Percentiles rank a stretch among this genome's conserved stretches.
phyloP scores from a whole-genome alignment of 306 rosid species.

The Mucuna pruriens region DNA sequence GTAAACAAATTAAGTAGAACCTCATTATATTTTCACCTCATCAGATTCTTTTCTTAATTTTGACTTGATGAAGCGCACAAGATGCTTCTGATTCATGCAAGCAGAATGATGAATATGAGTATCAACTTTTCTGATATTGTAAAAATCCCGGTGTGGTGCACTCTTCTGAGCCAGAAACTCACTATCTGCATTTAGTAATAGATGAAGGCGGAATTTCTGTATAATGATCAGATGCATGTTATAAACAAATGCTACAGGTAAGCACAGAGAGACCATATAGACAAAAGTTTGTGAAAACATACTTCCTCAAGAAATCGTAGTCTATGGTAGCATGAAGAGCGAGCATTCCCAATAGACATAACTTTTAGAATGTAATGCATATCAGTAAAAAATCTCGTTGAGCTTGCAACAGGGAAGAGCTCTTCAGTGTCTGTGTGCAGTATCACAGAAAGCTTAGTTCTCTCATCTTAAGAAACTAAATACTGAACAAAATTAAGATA shows the following conservation, averaged over 20 bases:
- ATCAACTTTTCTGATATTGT: slow-evolving; percentile 86
- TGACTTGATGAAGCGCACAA: slow-evolving; percentile 83
- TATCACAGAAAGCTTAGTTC: slow-evolving; percentile 35
- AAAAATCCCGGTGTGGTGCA: slow-evolving; percentile 93
- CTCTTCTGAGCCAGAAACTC: slow-evolving; percentile 82
- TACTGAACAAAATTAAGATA: not conserved
- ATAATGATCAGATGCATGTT: slow-evolving; percentile 45
- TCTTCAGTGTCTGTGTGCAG: slow-evolving; percentile 62
- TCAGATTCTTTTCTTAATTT: slow-evolving; percentile 81
- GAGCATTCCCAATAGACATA: slow-evolving; percentile 77
- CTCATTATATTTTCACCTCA: slow-evolving; percentile 57
- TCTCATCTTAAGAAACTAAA: slow-evolving; percentile 16
- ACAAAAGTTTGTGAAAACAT: slow-evolving; percentile 30
- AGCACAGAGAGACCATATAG: slow-evolving; percentile 29
- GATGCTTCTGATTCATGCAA: slow-evolving; percentile 97
- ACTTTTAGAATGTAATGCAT: slow-evolving; percentile 76
- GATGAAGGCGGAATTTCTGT: slow-evolving; percentile 93
- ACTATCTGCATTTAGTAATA: slow-evolving; percentile 66
- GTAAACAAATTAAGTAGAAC: not conserved
- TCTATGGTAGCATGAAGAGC: slow-evolving; percentile 82
- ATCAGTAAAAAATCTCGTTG: slow-evolving; percentile 83
- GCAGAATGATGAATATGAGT: slow-evolving; percentile 95
- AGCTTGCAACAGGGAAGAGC: slow-evolving; percentile 75
- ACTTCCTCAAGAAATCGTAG: slow-evolving; percentile 89
- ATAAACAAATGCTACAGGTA: slow-evolving; percentile 35